phyloP scores from a whole-genome alignment of 345 rosid genomes.

The Viola odorata region DNA sequence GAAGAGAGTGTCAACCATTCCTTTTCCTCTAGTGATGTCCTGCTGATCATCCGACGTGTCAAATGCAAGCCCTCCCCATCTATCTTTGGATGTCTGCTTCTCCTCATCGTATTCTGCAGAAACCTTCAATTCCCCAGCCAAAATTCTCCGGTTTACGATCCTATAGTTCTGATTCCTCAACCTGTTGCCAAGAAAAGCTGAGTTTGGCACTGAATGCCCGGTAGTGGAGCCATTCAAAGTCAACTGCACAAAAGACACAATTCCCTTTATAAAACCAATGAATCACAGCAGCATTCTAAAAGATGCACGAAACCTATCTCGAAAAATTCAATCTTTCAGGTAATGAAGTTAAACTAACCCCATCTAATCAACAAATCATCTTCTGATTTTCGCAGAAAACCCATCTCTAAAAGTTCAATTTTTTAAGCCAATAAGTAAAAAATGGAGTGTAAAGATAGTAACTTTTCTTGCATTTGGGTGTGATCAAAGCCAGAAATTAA shows the following conservation, averaged over 20 bases:
- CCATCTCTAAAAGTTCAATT: too few relatives aligned
- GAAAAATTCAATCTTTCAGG: too few relatives aligned
- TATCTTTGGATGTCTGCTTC: constrained; percentile 40
- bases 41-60: constrained; percentile 48
- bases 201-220: constrained; percentile 13
- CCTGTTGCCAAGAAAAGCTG: constrained; percentile 27
- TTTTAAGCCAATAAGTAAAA: too few relatives aligned
- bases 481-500: too few relatives aligned
- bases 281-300: too few relatives aligned
- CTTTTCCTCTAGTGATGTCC: constrained; percentile 52
- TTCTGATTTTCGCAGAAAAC: too few relatives aligned
- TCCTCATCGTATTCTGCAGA: constrained; percentile 31
- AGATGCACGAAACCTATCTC: too few relatives aligned
- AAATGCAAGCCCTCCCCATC: constrained; percentile 33
- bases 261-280: background rate
- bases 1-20: constrained; percentile 48
- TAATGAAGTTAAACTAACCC: too few relatives aligned
- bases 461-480: too few relatives aligned
- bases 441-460: too few relatives aligned
- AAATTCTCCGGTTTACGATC: constrained; percentile 9
- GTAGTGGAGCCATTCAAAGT: constrained; percentile 16
- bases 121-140: constrained; percentile 14
- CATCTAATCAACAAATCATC: too few relatives aligned
- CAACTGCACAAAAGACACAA: constrained; percentile 26
- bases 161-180: constrained; percentile 20